Conservation (phyloP, 176 grass and related monocot species). For the Ananas comosus region DNA sequence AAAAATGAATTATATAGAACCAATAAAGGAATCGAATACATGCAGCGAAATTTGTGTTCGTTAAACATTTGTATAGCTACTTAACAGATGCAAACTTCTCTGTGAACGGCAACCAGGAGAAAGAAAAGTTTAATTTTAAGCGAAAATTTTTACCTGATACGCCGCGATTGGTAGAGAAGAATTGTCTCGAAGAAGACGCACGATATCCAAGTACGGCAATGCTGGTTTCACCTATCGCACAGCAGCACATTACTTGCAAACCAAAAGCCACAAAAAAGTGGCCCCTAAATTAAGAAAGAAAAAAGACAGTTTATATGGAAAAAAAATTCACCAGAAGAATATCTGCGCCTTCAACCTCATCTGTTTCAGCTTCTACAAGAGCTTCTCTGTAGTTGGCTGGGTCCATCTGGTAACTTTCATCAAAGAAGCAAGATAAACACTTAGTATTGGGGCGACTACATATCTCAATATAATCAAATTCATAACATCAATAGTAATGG, state of each 20-base stretch:
- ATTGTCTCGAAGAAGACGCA: constrained; percentile 86
- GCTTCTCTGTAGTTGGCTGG: constrained; percentile 96
- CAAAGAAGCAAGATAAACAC: constrained; percentile 7
- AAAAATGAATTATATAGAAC: too few species aligned
- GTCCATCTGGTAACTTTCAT: constrained; percentile 91
- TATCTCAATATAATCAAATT: constrained; percentile 12
- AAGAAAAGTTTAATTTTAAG: background rate
- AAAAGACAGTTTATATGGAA: constrained; percentile 1
- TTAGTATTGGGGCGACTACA: constrained; percentile 24
- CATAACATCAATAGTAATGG: background rate
- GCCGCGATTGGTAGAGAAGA: constrained; percentile 91
- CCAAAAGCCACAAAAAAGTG: background rate
- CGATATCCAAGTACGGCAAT: constrained; percentile 84
- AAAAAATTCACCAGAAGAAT: constrained; percentile 63
- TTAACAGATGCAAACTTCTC: background rate
- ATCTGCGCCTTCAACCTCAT: constrained; percentile 87
- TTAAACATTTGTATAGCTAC: background rate
- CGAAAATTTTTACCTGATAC: constrained; percentile 51
- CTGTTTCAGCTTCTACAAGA: constrained; percentile 73
- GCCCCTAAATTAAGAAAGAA: background rate
- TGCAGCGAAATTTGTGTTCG: background rate
- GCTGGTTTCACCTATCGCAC: constrained; percentile 83
- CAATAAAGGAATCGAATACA: too few species aligned
- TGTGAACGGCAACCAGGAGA: background rate
- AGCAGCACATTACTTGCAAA: constrained; percentile 4